Conservation (phyloP, 2,329 filamentous ascomycete species). For the Sporothrix pseudoabietina region DNA sequence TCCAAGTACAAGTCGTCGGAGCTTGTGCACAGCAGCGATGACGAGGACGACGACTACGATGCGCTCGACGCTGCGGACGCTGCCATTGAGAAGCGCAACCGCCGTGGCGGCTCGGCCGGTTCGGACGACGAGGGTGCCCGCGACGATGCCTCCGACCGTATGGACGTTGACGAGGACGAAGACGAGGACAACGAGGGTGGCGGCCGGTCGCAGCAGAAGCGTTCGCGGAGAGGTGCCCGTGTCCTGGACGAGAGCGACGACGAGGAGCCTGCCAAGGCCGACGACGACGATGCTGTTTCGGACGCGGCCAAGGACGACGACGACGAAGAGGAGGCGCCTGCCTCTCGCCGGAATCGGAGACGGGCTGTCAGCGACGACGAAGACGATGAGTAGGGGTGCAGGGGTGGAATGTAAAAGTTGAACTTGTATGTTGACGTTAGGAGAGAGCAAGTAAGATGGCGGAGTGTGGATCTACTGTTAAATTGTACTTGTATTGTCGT, state of each 20-base stretch:
- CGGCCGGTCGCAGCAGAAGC: constrained; percentile 34
- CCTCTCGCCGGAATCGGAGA: constrained; percentile 28
- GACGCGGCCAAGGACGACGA: constrained; percentile 11
- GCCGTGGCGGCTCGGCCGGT: constrained; percentile 33
- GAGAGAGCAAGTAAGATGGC: neutral
- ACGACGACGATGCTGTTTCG: neutral
- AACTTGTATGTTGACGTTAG: neutral
- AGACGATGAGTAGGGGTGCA: constrained; percentile 24
- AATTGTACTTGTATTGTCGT: constrained; percentile 24
- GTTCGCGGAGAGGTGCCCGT: constrained; percentile 30
- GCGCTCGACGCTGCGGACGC: constrained; percentile 37
- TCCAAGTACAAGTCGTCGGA: constrained; percentile 85
- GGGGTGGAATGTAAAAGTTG: neutral
- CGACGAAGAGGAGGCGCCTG: constrained; percentile 24
- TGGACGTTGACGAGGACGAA: constrained; percentile 55
- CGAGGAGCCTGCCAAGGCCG: constrained; percentile 30
- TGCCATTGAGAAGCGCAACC: constrained; percentile 45
- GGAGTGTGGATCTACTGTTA: constrained; percentile 3
- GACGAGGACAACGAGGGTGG: constrained; percentile 26
- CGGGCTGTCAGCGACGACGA: constrained; percentile 31
- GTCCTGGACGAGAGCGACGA: constrained; percentile 39
- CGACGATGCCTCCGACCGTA: constrained; percentile 47
- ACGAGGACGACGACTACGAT: constrained; percentile 43
- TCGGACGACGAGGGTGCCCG: constrained; percentile 39
- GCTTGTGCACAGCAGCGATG: constrained; percentile 76